Conservation (phyloP, 257 asterid genomes). For the Ligustrum vulgare region DNA sequence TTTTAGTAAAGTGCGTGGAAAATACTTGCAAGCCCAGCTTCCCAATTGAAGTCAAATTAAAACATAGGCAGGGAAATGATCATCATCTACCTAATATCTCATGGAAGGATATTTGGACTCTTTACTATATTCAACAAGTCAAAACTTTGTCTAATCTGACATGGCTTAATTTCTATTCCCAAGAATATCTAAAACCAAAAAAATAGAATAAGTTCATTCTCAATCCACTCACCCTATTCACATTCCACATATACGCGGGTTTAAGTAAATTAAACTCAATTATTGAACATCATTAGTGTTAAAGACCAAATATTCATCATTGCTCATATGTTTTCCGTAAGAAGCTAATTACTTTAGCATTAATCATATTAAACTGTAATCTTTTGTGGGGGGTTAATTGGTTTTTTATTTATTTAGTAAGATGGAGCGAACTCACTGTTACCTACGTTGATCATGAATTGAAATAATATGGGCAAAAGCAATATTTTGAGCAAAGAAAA, state of each 20-base stretch:
- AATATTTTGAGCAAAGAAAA: too few relatives aligned
- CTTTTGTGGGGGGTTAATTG: too few relatives aligned
- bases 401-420: too few relatives aligned
- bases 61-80: background rate
- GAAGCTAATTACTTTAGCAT: too few relatives aligned
- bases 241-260: background rate
- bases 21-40: background rate
- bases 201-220: background rate
- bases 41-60: background rate
- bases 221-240: background rate
- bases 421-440: too few relatives aligned
- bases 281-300: background rate
- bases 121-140: background rate
- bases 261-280: background rate
- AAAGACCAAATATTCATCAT: background rate
- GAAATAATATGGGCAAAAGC: too few relatives aligned
- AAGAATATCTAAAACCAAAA: too few relatives aligned
- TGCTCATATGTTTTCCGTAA: too few relatives aligned
- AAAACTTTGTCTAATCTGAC: background rate
- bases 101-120: background rate
- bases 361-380: too few relatives aligned
- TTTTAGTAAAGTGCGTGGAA: background rate
- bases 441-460: too few relatives aligned
- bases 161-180: too few relatives aligned
- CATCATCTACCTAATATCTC: background rate